Conservation (phyloP, 495 filamentous ascomycete genomes). For the Penicillium salamii region DNA sequence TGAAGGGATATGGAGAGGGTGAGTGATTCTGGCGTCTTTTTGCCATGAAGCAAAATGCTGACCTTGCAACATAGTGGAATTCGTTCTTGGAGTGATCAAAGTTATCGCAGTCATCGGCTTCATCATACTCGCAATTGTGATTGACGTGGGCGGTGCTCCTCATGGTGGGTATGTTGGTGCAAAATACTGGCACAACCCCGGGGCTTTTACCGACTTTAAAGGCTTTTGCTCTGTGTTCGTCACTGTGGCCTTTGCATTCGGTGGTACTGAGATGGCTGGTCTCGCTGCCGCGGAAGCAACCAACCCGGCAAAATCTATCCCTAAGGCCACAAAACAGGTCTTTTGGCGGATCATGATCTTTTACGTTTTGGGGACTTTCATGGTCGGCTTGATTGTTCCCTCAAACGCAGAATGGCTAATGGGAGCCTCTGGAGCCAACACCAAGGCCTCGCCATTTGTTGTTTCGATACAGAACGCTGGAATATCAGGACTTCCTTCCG, state of each 20-base stretch:
- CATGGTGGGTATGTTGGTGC: slow-evolving; percentile 58
- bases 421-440: slow-evolving; percentile 42
- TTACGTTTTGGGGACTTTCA: slow-evolving; percentile 70
- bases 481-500: slow-evolving; percentile 61
- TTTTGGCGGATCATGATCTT: slow-evolving; percentile 76
- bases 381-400: slow-evolving; percentile 71
- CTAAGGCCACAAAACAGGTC: slow-evolving; percentile 68
- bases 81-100: slow-evolving; percentile 44
- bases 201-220: slow-evolving; percentile 67
- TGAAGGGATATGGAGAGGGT: slow-evolving; percentile 71
- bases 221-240: slow-evolving; percentile 74
- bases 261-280: slow-evolving; percentile 70
- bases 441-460: slow-evolving; percentile 70
- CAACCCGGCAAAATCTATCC: slow-evolving; percentile 63
- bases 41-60: slow-evolving; percentile 20
- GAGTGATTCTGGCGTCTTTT: not conserved
- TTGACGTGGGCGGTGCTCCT: slow-evolving; percentile 65
- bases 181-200: slow-evolving; percentile 63
- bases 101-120: slow-evolving; percentile 62
- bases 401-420: slow-evolving; percentile 46
- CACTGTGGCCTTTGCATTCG: slow-evolving; percentile 71
- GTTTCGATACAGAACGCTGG: slow-evolving; percentile 66
- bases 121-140: slow-evolving; percentile 68
- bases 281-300: slow-evolving; percentile 67
- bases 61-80: slow-evolving; percentile 31